Conservation (phyloP, 176 grass and related monocot species). For the Aegilops umbellulata region DNA sequence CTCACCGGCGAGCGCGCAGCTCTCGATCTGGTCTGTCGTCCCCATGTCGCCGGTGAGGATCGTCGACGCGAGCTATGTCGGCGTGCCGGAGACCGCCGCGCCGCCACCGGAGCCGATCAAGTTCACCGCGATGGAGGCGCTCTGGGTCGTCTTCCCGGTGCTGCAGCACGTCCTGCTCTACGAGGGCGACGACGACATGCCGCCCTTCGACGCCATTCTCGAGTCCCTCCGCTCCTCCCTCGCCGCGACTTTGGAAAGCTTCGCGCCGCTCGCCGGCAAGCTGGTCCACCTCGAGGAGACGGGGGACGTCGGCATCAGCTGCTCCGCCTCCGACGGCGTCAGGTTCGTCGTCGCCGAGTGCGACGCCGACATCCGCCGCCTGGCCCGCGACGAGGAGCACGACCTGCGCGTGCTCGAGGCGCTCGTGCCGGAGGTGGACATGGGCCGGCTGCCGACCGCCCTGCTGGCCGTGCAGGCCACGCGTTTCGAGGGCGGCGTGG, state of each 20-base stretch:
- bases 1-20: too few relatives aligned
- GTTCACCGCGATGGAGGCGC: slow-evolving; percentile 33
- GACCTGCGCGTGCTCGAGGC: slow-evolving; percentile 26
- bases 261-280: slow-evolving; percentile 38
- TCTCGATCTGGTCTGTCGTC: too few relatives aligned
- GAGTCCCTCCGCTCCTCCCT: slow-evolving; percentile 33
- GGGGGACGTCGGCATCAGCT: slow-evolving; percentile 34
- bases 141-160: background rate
- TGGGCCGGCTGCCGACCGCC: slow-evolving; percentile 30
- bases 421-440: slow-evolving; percentile 45
- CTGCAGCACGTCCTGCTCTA: slow-evolving; percentile 36
- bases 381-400: slow-evolving; percentile 28
- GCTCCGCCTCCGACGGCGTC: slow-evolving; percentile 19
- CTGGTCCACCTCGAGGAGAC: slow-evolving; percentile 24
- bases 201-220: slow-evolving; percentile 29
- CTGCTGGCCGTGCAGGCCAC: slow-evolving; percentile 50
- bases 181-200: background rate
- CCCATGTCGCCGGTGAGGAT: slow-evolving; percentile 17
- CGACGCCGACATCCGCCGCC: slow-evolving; percentile 27
- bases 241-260: background rate
- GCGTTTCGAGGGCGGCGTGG: background rate
- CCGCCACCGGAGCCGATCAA: background rate
- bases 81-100: background rate
- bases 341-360: slow-evolving; percentile 47
- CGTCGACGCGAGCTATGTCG: background rate